Base-by-base conservation (phyloP, 345 rosid genomes). In the Excoecaria agallocha region DNA sequence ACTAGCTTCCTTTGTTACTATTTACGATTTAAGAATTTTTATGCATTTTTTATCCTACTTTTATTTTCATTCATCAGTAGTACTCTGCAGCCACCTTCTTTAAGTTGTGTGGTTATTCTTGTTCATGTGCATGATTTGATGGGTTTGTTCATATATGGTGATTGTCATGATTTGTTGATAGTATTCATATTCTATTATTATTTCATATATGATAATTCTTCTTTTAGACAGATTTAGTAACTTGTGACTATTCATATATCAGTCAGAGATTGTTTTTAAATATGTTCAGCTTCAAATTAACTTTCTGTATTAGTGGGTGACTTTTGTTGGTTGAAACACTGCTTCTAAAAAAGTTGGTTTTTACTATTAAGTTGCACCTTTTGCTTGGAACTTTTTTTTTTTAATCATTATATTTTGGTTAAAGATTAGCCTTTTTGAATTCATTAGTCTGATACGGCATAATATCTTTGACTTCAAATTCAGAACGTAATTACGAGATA, bases 1-100 rank as follows among this genome's bases (percentile, higher is more conserved):
- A 82, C 69, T 39, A 79, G 83, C 83, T 78, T 84, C 77, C 49
- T 48, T 22, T 6, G 37, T 46, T 17, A 17, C 68, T 25, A 5
- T 38, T 3, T 19, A 43, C 48, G 43, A 43, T n/a, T 68, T 60
- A 5, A 24, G 3, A 22, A 48, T 10, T 30, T 30, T 30, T 30
- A 30, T 30, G 2, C 30, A 12, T 71, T 20, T 12, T 63, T 52
- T 16, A 7, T 55, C 41, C 41, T 38, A 46, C 24, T 7, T 49
- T 49, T 25, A 13, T 24, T 77, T 62, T 43, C 48, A 43, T 43
- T 43, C 10, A 22, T 49, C 43, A 39, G 38, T 22, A 55, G 55
- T 55, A 24, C 35, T 70, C 12, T 25, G 12, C 15, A 22, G 12
- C 46, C 43, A 68, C 60, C 51, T 51, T 59, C 38, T 48, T 12